Evolutionary conservation across 345 rosid genomes (phyloP).

Genomic region (Acer saccharum): DNA sequence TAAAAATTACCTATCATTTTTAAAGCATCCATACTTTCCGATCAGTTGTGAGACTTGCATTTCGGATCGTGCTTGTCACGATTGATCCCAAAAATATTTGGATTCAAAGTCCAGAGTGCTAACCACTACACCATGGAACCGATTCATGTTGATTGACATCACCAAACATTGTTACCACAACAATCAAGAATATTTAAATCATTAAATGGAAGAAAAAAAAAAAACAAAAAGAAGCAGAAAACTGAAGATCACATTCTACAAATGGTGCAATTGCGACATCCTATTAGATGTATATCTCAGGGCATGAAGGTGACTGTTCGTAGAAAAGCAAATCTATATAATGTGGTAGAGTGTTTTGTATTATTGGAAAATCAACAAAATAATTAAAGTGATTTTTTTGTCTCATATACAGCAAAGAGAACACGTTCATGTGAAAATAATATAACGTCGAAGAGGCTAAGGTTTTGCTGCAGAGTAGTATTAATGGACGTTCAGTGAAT

Average conservation of each 20-base stretch:
- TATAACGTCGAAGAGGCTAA: constrained; percentile 32
- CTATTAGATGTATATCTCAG: constrained; percentile 21
- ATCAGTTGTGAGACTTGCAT: too few species aligned
- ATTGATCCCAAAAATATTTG: constrained; percentile 9
- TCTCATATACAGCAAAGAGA: too few species aligned
- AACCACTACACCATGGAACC: constrained; percentile 19
- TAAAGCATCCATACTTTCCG: too few species aligned
- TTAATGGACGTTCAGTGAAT: constrained; percentile 27
- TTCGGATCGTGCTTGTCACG: too few species aligned
- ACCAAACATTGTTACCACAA: too few species aligned
- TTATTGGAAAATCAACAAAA: too few species aligned
- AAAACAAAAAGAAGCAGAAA: background rate
- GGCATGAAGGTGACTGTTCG: constrained; percentile 27
- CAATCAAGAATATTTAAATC: too few species aligned
- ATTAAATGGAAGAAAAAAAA: background rate
- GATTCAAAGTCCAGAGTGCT: constrained; percentile 66
- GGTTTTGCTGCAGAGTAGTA: constrained; percentile 37
- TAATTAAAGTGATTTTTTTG: too few species aligned
- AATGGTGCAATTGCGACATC: background rate
- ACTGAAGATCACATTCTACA: constrained; percentile 10
- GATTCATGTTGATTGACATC: too few species aligned
- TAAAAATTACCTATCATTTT: too few species aligned
- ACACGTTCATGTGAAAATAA: too few species aligned
- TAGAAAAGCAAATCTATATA: background rate
- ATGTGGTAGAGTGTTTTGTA: constrained; percentile 1